A percentile compares a stretch with the other conserved stretches of the same genome.
Evolutionary conservation across 495 filamentous ascomycete genomes (phyloP).

Genomic region (Neohortaea acidophila): DNA sequence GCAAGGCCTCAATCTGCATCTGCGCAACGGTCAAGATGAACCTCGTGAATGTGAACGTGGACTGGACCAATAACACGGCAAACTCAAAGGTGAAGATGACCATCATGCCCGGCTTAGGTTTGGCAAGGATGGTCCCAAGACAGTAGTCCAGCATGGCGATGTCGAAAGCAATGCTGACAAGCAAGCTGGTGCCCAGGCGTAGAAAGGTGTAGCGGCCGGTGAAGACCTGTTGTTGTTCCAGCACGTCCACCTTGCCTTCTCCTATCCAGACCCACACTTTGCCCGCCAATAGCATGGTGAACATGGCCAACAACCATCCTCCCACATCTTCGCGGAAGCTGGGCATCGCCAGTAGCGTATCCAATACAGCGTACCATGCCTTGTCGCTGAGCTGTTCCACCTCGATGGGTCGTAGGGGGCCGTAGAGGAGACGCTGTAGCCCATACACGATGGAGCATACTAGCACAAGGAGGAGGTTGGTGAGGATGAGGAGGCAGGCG

Average conservation of each 20-base stretch:
- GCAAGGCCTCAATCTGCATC: slow-evolving; percentile 53
- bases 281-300: slow-evolving; percentile 74
- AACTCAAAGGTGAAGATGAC: slow-evolving; percentile 99
- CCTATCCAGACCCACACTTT: slow-evolving; percentile 99
- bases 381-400: slow-evolving; percentile 95
- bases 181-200: slow-evolving; percentile 61
- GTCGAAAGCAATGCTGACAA: slow-evolving; percentile 63
- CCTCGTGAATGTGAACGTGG: slow-evolving; percentile 58
- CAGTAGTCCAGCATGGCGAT: slow-evolving; percentile 63
- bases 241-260: slow-evolving; percentile 79
- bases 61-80: slow-evolving; percentile 65
- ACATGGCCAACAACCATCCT: slow-evolving; percentile 89
- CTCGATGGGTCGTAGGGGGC: slow-evolving; percentile 80
- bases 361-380: slow-evolving; percentile 91
- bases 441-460: slow-evolving; percentile 58
- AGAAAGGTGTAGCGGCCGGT: slow-evolving; percentile 83
- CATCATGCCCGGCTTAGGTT: slow-evolving; percentile 94
- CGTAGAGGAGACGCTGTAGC: slow-evolving; percentile 80
- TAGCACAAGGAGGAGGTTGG: slow-evolving; percentile 69
- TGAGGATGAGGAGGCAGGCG: slow-evolving; percentile 84
- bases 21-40: slow-evolving; percentile 73
- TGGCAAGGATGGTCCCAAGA: slow-evolving; percentile 62
- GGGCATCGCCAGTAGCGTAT: slow-evolving; percentile 97
- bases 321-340: slow-evolving; percentile 93
- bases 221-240: slow-evolving; percentile 87